A percentile compares a stretch with the other conserved stretches of the same genome.
Evolutionary conservation across 2,329 filamentous ascomycete genomes (phyloP).

Genomic region (Pestalotiopsis sp.): DNA sequence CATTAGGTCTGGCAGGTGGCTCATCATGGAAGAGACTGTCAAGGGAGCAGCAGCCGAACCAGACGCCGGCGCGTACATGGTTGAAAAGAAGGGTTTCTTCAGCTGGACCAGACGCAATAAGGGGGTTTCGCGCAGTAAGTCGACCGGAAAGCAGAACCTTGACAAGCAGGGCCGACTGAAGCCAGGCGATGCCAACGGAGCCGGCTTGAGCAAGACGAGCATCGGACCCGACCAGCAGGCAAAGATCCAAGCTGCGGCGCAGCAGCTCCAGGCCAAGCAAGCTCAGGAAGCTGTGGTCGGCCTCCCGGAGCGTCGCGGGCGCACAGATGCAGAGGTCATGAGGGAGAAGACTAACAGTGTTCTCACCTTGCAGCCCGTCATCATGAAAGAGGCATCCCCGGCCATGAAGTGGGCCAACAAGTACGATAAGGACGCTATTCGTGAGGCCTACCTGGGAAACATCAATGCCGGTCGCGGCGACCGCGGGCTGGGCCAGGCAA

Average conservation of each 20-base stretch:
- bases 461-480: constrained; percentile 75
- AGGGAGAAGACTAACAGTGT: constrained; percentile 84
- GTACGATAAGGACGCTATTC: constrained; percentile 87
- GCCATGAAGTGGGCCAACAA: constrained; percentile 97
- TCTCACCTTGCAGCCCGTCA: constrained; percentile 81
- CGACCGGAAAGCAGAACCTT: constrained; percentile 63
- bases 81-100: constrained; percentile 94
- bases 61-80: constrained; percentile 84
- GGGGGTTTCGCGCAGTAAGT: constrained; percentile 67
- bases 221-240: constrained; percentile 91
- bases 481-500: constrained; percentile 57
- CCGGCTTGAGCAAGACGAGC: constrained; percentile 71
- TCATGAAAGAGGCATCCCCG: constrained; percentile 84
- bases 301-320: constrained; percentile 49
- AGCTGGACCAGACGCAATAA: constrained; percentile 77
- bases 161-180: constrained; percentile 44
- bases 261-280: constrained; percentile 75
- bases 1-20: constrained; percentile 81
- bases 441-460: constrained; percentile 83
- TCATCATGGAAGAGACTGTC: constrained; percentile 95
- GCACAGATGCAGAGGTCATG: constrained; percentile 57
- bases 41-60: constrained; percentile 88
- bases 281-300: constrained; percentile 54
- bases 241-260: constrained; percentile 87
- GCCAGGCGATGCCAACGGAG: constrained; percentile 39